Evolutionary conservation across 495 filamentous ascomycete genomes (phyloP), one percentile per base, ranked within the genome.

Genomic region (Penicillium simplicissimum): DNA sequence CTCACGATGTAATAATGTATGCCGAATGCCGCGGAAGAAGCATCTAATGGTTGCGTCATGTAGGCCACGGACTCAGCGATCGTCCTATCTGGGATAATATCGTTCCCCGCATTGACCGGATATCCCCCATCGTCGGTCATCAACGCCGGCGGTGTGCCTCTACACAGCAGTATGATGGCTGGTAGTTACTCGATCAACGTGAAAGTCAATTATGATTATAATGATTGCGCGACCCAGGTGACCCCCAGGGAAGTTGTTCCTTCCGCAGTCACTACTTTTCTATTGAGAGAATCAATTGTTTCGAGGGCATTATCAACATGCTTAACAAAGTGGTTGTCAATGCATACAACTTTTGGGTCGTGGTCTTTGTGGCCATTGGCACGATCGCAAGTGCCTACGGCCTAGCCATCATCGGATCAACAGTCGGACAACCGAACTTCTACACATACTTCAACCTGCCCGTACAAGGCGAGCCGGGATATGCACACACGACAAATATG

Each of bases 371-470:
- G 5, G 66, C 66, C 34, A 56, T 71, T 15, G 69, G 69, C 35
- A 67, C 63, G n/a, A 67, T 69, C 23, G 58, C 75, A 23, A 74
- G 67, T 58, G 67, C 65, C 35, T 80, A 79, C 65, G 74, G 79
- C 35, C 62, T 79, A 17, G 69, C 76, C n/a, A 73, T 80, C 53
- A 79, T 82, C 43, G 66, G 70, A 15, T 77, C 77, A 5, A 81
- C 79, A 3, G 67, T 82, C 51, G 79, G 80, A 3, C 78, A 79
- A 60, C 75, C 78, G 0, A 70, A 68, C 34, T 80, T 77, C 62
- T 79, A 76, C 61, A 69, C 51, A 17, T 75, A 68, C 54, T 70
- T 79, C 45, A 58, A 69, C 11, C 73, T 80, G 1, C 67, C 75
- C 1, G 28, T 58, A 1, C 49, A 66, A 53, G 67, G 66, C 28